Base-by-base conservation (phyloP, 2,329 filamentous ascomycete genomes). In the Hymenoscyphus fraxineus region DNA sequence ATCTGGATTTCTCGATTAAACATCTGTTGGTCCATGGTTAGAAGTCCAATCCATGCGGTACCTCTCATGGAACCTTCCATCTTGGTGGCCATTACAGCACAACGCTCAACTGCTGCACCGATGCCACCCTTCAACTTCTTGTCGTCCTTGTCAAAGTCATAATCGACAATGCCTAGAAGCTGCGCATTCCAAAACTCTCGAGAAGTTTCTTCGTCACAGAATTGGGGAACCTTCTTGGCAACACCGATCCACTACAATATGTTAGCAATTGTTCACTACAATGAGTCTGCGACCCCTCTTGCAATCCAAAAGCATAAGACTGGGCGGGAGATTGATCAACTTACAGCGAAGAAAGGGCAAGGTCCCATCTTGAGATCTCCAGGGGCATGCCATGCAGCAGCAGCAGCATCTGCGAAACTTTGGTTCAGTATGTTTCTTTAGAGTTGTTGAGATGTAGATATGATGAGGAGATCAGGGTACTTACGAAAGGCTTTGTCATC, bases 81-180 rank as follows among this genome's bases (percentile, higher is more conserved):
- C n/a, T 40, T 19, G 10, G 35, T 44, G 10, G 6, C 59, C 59
- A 38, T 54, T 9, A 38, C 15, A 35, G 13, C 31, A 6, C 32
- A 35, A 38, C 31, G n/a, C 16, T 19, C 15, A 55, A 39, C 16
- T 3, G 47, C 44, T 10, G n/a, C 9, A 7, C 19, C 47, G n/a
- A 60, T 41, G 10, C 19, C 59, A 19, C 31, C 27, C 7, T 35
- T 47, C 32, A 57, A 9, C 39, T 61, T 54, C 15, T 38, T 44
- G 22, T 54, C 32, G 10, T 61, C 44, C 47, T 54, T 54, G 10
- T 61, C 44, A 22, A 38, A 38, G 44, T 40, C 59, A 39, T 61
- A 61, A 39, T 61, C 44, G 13, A 61, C 44, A 13, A 27, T 54
- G 15, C 59, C 59, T 19, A 61, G 59, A 27, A 27, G n/a, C 13